Conservation (phyloP, 2,329 filamentous ascomycete species). For the Colletotrichum neosansevieriae region DNA sequence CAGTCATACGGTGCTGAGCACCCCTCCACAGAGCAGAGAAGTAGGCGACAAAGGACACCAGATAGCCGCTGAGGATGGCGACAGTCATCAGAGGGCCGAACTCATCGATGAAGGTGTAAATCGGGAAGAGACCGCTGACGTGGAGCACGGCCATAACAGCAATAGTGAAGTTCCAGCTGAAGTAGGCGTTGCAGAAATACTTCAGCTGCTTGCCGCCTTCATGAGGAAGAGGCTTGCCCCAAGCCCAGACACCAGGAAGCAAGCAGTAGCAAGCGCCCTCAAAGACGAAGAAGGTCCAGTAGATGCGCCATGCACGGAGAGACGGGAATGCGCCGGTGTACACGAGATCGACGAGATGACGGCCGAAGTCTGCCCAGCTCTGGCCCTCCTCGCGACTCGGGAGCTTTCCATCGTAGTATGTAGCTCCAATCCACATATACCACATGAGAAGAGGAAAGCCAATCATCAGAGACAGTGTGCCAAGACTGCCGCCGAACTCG, state of each 20-base stretch:
- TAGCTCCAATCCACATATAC: constrained; percentile 95
- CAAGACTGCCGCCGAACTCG: constrained; percentile 86
- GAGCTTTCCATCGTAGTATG: constrained; percentile 83
- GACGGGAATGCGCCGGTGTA: constrained; percentile 89
- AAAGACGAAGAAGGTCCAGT: constrained; percentile 92
- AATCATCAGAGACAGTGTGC: constrained; percentile 84
- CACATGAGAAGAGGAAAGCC: constrained; percentile 90
- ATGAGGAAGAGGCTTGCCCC: constrained; percentile 89
- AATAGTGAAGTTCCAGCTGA: constrained; percentile 90
- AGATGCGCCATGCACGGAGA: constrained; percentile 87
- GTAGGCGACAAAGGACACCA: constrained; percentile 87
- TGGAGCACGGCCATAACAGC: constrained; percentile 78
- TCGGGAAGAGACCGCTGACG: constrained; percentile 84
- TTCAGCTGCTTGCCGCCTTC: constrained; percentile 85
- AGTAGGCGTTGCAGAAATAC: constrained; percentile 94
- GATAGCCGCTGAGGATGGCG: constrained; percentile 89
- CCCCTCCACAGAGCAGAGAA: constrained; percentile 85
- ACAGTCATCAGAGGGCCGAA: constrained; percentile 95
- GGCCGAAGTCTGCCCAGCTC: constrained; percentile 73
- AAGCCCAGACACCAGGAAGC: constrained; percentile 87
- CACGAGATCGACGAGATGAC: constrained; percentile 74
- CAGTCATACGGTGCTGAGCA: constrained; percentile 92
- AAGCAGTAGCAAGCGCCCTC: constrained; percentile 86
- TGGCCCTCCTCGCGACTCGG: constrained; percentile 74
- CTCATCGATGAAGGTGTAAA: constrained; percentile 94